Conservation (phyloP, 2,329 filamentous ascomycete species). For the Claviceps sorghi region DNA sequence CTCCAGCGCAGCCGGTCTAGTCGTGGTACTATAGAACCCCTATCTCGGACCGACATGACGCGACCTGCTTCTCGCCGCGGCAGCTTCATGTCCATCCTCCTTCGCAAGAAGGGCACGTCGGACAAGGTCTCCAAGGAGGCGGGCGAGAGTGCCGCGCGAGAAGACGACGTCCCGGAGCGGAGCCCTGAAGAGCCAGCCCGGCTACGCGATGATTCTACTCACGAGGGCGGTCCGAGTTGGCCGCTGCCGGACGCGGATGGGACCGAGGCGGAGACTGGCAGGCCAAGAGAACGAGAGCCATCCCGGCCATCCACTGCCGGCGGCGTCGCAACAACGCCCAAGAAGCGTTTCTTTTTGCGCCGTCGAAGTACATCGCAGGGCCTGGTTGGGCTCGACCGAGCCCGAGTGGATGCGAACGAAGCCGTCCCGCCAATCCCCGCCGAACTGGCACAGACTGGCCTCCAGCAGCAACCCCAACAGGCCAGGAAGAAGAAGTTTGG, state of each 20-base stretch:
- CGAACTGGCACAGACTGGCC: background rate
- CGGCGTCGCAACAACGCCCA: slow-evolving; percentile 9
- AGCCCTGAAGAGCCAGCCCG: slow-evolving; percentile 36
- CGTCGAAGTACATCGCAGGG: slow-evolving; percentile 24
- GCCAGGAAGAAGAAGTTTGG: slow-evolving; percentile 54
- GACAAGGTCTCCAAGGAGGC: slow-evolving; percentile 40
- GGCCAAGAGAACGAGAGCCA: slow-evolving; percentile 12
- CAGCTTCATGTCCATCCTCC: slow-evolving; percentile 45
- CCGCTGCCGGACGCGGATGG: slow-evolving; percentile 18
- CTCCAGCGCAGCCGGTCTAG: slow-evolving; percentile 29
- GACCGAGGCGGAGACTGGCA: slow-evolving; percentile 15
- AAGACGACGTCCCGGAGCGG: slow-evolving; percentile 48
- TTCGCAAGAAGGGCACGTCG: slow-evolving; percentile 40
- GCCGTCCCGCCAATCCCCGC: slow-evolving; percentile 4
- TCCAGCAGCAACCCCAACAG: slow-evolving; percentile 2
- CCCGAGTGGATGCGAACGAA: slow-evolving; percentile 7
- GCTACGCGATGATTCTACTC: slow-evolving; percentile 23
- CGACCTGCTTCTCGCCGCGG: slow-evolving; percentile 20
- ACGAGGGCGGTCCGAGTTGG: slow-evolving; percentile 19
- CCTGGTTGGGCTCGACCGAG: slow-evolving; percentile 10
- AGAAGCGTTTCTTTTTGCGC: slow-evolving; percentile 18
- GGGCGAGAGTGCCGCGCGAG: slow-evolving; percentile 43
- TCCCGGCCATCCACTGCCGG: slow-evolving; percentile 22
- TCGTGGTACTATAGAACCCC: slow-evolving; percentile 20
- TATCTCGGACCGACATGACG: slow-evolving; percentile 8